Evolutionary conservation across 1,139 yeast species (phyloP).

Genomic region (Taiozyma sp.): DNA sequence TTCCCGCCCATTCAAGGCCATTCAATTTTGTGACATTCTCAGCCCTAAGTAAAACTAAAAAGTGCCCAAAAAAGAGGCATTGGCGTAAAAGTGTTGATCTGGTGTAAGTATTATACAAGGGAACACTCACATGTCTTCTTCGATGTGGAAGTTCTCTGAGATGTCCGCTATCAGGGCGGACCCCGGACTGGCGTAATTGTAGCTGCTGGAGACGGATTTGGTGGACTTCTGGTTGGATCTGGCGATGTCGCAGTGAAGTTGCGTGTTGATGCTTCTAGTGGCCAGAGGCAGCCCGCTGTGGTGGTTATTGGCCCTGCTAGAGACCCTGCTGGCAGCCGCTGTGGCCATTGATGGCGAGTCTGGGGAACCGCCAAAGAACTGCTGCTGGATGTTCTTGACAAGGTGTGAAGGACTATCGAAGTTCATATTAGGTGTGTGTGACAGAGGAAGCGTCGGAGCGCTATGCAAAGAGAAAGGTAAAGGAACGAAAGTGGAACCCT

Average conservation of each 20-base stretch:
- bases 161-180: constrained; percentile 41
- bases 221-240: constrained; percentile 18
- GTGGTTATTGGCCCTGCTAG: constrained; percentile 6
- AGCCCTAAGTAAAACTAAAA: not conserved
- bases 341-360: constrained; percentile 25
- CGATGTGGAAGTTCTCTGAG: constrained; percentile 40
- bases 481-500: not conserved
- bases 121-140: not conserved
- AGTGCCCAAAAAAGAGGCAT: not conserved
- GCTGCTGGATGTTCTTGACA: constrained; percentile 17
- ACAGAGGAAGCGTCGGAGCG: not conserved
- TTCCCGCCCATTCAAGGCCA: not conserved
- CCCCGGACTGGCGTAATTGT: constrained; percentile 30
- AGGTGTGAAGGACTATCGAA: constrained; percentile 21
- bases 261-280: constrained; percentile 21
- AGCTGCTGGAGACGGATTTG: constrained; percentile 31
- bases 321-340: constrained; percentile 8
- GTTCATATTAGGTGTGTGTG: constrained; percentile 11
- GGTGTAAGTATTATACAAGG: not conserved
- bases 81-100: not conserved
- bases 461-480: not conserved
- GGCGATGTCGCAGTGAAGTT: constrained; percentile 28
- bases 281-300: constrained; percentile 9
- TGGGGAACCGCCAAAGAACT: constrained; percentile 18
- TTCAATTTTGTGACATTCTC: not conserved